A percentile compares a stretch with the other conserved stretches of the same genome.
These are phyloP conservation scores for Paraphoma sp. DNA, from an alignment of 2,329 filamentous ascomycete species.

Conservation along the genomic window DNA sequence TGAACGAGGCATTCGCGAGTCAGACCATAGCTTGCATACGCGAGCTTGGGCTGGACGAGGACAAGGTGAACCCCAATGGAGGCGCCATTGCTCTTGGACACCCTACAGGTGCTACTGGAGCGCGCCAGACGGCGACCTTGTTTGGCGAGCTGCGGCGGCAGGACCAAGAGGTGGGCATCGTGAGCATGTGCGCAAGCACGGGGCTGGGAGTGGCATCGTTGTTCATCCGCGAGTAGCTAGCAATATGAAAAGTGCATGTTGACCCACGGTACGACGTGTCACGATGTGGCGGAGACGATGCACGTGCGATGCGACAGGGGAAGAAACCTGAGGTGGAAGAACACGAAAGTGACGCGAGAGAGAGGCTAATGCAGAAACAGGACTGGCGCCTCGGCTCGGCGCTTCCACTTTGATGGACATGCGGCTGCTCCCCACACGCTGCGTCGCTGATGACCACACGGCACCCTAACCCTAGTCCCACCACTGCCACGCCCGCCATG, in stretches of 20 bases:
- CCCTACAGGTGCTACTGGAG: slow-evolving; percentile 76
- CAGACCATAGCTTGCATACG: slow-evolving; percentile 92
- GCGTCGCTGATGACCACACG: slow-evolving; percentile 8
- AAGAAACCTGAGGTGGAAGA: not conserved
- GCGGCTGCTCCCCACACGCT: slow-evolving; percentile 36
- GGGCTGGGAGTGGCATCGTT: slow-evolving; percentile 40
- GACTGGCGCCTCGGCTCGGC: too few species aligned
- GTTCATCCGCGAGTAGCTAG: slow-evolving; percentile 33
- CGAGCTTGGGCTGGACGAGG: slow-evolving; percentile 69
- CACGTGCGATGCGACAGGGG: too few species aligned
- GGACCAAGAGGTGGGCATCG: slow-evolving; percentile 78
- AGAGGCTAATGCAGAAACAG: not conserved
- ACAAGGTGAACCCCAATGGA: slow-evolving; percentile 81
- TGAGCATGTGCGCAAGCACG: slow-evolving; percentile 76
- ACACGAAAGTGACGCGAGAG: slow-evolving; percentile 7
- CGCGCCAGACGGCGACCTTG: slow-evolving; percentile 83
- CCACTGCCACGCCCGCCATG: slow-evolving; percentile 15
- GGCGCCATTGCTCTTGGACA: slow-evolving; percentile 85
- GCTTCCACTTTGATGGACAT: not conserved
- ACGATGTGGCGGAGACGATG: too few species aligned
- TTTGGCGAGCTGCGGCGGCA: slow-evolving; percentile 71
- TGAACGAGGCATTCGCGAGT: slow-evolving; percentile 96
- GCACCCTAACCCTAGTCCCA: slow-evolving; percentile 11
- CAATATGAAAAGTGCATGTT: not conserved
- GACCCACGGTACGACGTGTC: not conserved